These are phyloP conservation scores for Brettanomyces custersianus DNA, from an alignment of 805 yeast species.

Conservation along the genomic window DNA sequence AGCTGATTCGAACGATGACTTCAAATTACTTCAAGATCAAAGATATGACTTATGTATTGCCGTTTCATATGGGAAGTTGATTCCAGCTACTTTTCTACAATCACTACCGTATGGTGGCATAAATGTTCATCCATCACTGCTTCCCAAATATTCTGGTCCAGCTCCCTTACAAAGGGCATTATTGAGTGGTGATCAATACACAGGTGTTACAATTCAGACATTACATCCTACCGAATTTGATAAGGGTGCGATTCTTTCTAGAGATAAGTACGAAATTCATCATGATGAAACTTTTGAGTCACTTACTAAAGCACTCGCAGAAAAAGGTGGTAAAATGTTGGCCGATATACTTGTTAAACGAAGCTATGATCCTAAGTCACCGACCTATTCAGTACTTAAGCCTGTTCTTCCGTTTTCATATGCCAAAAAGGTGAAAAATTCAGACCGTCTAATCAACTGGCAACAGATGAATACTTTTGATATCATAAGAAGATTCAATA, in stretches of 20 bases:
- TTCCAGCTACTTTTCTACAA: slow-evolving; percentile 53
- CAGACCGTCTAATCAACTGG: slow-evolving; percentile 43
- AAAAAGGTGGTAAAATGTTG: slow-evolving; percentile 53
- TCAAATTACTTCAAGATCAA: slow-evolving; percentile 14
- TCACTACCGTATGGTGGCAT: slow-evolving; percentile 55
- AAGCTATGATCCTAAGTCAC: slow-evolving; percentile 16
- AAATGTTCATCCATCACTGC: slow-evolving; percentile 86
- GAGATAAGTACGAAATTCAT: slow-evolving; percentile 35
- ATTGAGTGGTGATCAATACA: slow-evolving; percentile 45
- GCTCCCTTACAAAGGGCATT: slow-evolving; percentile 83
- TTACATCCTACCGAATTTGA: slow-evolving; percentile 85
- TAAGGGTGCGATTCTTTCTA: slow-evolving; percentile 59
- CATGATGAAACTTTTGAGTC: slow-evolving; percentile 35
- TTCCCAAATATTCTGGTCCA: slow-evolving; percentile 80
- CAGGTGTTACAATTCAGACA: slow-evolving; percentile 89
- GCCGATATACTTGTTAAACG: slow-evolving; percentile 31
- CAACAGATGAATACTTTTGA: slow-evolving; percentile 22
- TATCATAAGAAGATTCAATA: slow-evolving; percentile 35
- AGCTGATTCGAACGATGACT: slow-evolving; percentile 42
- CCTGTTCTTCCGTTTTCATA: slow-evolving; percentile 33
- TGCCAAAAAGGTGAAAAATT: slow-evolving; percentile 47
- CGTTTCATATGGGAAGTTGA: slow-evolving; percentile 79
- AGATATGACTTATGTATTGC: slow-evolving; percentile 69
- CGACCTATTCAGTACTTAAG: slow-evolving; percentile 9
- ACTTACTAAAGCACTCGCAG: slow-evolving; percentile 45